Base-by-base conservation (phyloP, 306 rosid genomes). In the Rosa multiflora region DNA sequence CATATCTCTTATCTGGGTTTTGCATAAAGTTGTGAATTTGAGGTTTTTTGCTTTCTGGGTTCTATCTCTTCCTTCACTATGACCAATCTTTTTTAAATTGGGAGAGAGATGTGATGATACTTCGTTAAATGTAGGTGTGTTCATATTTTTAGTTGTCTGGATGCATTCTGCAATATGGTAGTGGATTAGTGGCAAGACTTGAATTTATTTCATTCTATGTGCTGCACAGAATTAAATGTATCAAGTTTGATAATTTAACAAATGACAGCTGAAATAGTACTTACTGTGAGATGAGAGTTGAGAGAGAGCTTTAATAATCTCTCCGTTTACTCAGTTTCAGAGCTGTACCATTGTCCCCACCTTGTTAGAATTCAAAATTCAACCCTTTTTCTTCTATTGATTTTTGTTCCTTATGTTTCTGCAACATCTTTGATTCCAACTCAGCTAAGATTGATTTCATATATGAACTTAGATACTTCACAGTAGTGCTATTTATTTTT, bases 1-100 rank as follows among this genome's bases (percentile, higher is more conserved):
- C 35, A 35, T 5, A 8, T 79, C 44, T 85, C 52, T 63, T 80
- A 18, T 67, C 76, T 80, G 79, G 47, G 85, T 78, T 83, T 71
- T 53, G 79, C 69, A 52, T 26, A 37, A 14, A 52, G 79, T 46
- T 73, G 17, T 75, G 55, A 52, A 48, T 51, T 82, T 49, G 48
- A 9, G 44, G 32, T 56, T 29, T 63, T 62, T 9, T 70, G 66
- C 73, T 56, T 83, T 76, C 79, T 71, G 72, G 83, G 85, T 78
- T n/a, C 51, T 21, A 32, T 76, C 39, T 68, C 12, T 80, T 79
- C 73, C 82, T 78, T 74, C 79, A 42, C 59, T 79, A 64, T 46
- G 1, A 63, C 47, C 78, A 55, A 71, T 69, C 52, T 69, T 15
- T 55, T 46, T n/a, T 40, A 12, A 58, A 48, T 47, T 58, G n/a